These are phyloP conservation scores for Solanum aculeatissimum DNA, from an alignment of 305 asterid species.

Conservation along the genomic window DNA sequence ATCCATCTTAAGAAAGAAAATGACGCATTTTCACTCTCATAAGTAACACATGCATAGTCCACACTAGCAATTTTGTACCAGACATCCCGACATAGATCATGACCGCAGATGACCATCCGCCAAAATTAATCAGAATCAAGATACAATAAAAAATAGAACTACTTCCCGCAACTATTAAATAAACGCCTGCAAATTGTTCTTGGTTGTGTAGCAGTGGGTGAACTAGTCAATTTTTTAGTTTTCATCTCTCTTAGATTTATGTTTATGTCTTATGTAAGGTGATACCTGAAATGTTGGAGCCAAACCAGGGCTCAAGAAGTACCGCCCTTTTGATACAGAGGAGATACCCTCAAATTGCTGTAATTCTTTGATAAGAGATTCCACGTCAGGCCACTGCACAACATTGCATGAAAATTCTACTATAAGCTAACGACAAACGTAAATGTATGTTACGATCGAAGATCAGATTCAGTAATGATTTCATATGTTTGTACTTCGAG, in stretches of 20 bases:
- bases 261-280: neutral
- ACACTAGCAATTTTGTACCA: neutral
- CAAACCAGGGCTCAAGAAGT: constrained; percentile 90
- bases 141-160: neutral
- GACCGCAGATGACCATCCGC: neutral
- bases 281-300: constrained; percentile 93
- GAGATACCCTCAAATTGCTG: constrained; percentile 59
- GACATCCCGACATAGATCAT: neutral
- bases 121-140: neutral
- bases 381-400: constrained; percentile 81
- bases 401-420: neutral
- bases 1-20: neutral
- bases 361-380: constrained; percentile 62
- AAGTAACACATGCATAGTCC: neutral
- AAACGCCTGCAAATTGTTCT: neutral
- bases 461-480: neutral
- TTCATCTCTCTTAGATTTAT: neutral
- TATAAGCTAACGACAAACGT: neutral
- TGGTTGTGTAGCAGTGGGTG: neutral
- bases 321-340: constrained; percentile 76
- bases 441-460: neutral
- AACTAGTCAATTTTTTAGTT: neutral
- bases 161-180: neutral
- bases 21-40: neutral
- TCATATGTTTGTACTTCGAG: neutral